These are phyloP conservation scores for Tulasnella sp. DNA, from an alignment of 768 basidiomycete species.

Conservation along the genomic window DNA sequence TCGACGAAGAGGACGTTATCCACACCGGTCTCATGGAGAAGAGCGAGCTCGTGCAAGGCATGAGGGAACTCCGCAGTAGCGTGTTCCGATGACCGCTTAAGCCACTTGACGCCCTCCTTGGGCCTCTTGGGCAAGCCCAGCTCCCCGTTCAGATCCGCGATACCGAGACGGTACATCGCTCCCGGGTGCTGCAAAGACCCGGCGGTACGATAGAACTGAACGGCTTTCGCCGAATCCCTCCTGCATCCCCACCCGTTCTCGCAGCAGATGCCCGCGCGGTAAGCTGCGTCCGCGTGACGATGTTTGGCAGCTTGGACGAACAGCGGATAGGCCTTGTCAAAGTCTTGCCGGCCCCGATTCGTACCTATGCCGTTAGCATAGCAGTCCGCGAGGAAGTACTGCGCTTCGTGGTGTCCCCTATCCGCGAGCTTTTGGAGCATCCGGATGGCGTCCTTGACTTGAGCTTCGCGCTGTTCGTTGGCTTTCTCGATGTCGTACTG, in stretches of 20 bases:
- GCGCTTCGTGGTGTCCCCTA: constrained; percentile 85
- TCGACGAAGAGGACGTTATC: constrained; percentile 97
- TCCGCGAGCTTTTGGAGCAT: constrained; percentile 88
- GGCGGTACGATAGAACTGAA: constrained; percentile 90
- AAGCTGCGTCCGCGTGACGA: constrained; percentile 89
- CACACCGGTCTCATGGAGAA: constrained; percentile 93
- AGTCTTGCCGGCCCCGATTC: constrained; percentile 80
- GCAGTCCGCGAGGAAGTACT: constrained; percentile 97
- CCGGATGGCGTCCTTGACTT: constrained; percentile 75
- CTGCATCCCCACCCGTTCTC: constrained; percentile 99
- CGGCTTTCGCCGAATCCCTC: constrained; percentile 79
- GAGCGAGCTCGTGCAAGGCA: constrained; percentile 86
- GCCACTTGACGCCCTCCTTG: constrained; percentile 97
- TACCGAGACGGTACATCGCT: constrained; percentile 93
- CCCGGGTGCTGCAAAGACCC: constrained; percentile 85
- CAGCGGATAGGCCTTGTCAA: constrained; percentile 91
- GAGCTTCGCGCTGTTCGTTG: constrained; percentile 70
- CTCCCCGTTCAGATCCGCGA: constrained; percentile 93
- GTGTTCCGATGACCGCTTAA: constrained; percentile 91
- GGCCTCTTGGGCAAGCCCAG: constrained; percentile 75
- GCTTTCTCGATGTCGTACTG: constrained; percentile 73
- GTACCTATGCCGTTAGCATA: constrained; percentile 98
- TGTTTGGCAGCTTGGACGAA: constrained; percentile 96
- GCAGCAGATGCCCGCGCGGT: constrained; percentile 93
- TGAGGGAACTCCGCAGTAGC: constrained; percentile 94